These are phyloP conservation scores for Cymbopogon flexuosus DNA, from an alignment of 202 grass and related monocot genomes.

Conservation along the genomic window DNA sequence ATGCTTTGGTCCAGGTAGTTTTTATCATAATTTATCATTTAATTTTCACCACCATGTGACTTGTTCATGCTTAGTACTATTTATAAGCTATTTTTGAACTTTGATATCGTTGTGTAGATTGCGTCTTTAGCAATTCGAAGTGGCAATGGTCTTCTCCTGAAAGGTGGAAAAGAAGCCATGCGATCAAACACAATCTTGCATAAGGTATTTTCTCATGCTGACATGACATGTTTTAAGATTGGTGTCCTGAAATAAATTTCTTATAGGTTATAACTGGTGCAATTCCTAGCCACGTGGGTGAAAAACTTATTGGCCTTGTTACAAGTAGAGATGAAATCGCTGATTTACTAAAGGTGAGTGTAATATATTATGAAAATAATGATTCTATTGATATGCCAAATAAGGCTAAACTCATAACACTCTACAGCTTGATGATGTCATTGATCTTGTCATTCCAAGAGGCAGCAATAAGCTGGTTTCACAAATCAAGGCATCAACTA, in stretches of 20 bases:
- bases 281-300: slow-evolving; percentile 69
- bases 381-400: not conserved
- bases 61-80: slow-evolving; percentile 7
- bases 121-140: slow-evolving; percentile 91
- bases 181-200: slow-evolving; percentile 89
- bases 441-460: slow-evolving; percentile 99
- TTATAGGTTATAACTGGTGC: slow-evolving; percentile 75
- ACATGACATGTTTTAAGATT: slow-evolving; percentile 8
- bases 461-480: slow-evolving; percentile 93
- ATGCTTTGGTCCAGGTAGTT: slow-evolving; percentile 91
- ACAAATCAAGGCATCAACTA: slow-evolving; percentile 92
- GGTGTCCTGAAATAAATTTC: not conserved
- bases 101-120: slow-evolving; percentile 48
- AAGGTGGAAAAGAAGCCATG: slow-evolving; percentile 97
- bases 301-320: slow-evolving; percentile 86
- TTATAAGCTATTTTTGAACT: slow-evolving; percentile 6
- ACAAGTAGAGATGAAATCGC: slow-evolving; percentile 91
- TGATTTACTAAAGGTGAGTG: slow-evolving; percentile 81
- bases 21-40: not conserved
- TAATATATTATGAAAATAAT: not conserved
- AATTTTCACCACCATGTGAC: not conserved
- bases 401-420: slow-evolving; percentile 33
- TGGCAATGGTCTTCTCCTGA: slow-evolving; percentile 92
- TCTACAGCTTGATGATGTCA: slow-evolving; percentile 94
- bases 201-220: slow-evolving; percentile 57